A percentile compares a stretch with the other conserved stretches of the same genome.
phyloP scores from a whole-genome alignment of 768 basidiomycete genomes.

The Amylocystis lapponica region DNA sequence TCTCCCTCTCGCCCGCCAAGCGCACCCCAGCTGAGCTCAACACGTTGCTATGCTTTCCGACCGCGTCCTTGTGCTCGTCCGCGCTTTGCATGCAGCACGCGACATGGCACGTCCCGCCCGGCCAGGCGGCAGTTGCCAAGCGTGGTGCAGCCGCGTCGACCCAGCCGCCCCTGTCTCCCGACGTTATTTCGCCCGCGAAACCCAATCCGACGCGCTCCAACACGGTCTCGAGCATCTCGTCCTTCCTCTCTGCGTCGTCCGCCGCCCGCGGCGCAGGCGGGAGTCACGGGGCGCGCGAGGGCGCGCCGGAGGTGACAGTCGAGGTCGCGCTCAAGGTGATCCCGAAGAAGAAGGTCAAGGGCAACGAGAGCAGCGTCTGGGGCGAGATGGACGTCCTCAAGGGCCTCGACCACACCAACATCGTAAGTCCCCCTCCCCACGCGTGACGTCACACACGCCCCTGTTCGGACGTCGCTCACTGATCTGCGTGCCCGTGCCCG shows the following conservation, averaged over 20 bases:
- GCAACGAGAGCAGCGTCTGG: constrained; percentile 84
- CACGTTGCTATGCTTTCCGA: neutral
- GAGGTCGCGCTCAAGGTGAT: constrained; percentile 89
- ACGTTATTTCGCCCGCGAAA: constrained; percentile 2
- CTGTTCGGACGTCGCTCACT: no score
- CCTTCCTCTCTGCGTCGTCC: constrained; percentile 7
- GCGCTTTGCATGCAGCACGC: constrained; percentile 42
- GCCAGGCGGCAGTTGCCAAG: constrained; percentile 49
- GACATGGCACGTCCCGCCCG: constrained; percentile 71
- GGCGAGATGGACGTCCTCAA: constrained; percentile 91
- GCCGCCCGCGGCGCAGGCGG: constrained; percentile 11
- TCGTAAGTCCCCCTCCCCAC: constrained; percentile 44
- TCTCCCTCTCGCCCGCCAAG: neutral
- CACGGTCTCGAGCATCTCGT: constrained; percentile 10
- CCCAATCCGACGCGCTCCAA: constrained; percentile 6
- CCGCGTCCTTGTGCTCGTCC: neutral
- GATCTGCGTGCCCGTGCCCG: neutral
- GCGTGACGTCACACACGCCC: neutral
- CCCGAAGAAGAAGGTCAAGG: constrained; percentile 92
- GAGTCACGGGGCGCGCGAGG: constrained; percentile 21
- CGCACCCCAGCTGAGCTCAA: neutral
- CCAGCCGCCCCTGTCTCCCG: neutral
- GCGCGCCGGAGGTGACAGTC: constrained; percentile 36
- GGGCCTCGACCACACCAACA: constrained; percentile 86
- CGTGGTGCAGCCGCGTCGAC: constrained; percentile 47